phyloP scores from a whole-genome alignment of 768 basidiomycete genomes.

The Crucibulum laeve region DNA sequence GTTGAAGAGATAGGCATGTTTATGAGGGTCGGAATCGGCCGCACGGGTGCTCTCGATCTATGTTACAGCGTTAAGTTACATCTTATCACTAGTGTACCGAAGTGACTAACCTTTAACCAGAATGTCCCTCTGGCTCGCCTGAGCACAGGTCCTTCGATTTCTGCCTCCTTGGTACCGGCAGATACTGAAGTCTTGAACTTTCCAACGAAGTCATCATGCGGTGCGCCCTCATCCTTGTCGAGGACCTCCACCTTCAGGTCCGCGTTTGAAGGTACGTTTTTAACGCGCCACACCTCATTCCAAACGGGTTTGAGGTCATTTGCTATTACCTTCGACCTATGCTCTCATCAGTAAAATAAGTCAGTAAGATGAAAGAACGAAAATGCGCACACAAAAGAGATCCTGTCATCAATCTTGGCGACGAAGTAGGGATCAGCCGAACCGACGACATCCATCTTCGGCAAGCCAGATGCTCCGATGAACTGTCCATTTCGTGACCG shows the following conservation, averaged over 20 bases:
- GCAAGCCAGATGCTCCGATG: slow-evolving; percentile 65
- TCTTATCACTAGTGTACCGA: background rate
- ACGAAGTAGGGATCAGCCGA: slow-evolving; percentile 70
- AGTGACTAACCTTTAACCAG: slow-evolving; percentile 55
- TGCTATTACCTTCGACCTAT: slow-evolving; percentile 61
- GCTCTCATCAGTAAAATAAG: slow-evolving; percentile 1
- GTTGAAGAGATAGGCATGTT: slow-evolving; percentile 61
- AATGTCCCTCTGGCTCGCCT: slow-evolving; percentile 54
- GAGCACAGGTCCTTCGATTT: slow-evolving; percentile 51
- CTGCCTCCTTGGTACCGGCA: slow-evolving; percentile 59
- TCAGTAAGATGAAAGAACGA: background rate
- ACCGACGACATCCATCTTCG: slow-evolving; percentile 65
- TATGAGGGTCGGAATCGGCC: slow-evolving; percentile 26
- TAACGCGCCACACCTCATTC: slow-evolving; percentile 72
- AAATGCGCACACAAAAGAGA: slow-evolving; percentile 51
- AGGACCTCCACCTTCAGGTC: slow-evolving; percentile 55
- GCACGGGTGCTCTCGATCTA: slow-evolving; percentile 58
- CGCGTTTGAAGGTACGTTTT: slow-evolving; percentile 67
- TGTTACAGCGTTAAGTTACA: background rate
- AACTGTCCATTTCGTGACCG: slow-evolving; percentile 34
- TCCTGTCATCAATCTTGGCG: slow-evolving; percentile 56
- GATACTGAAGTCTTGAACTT: slow-evolving; percentile 49
- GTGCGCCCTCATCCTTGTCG: slow-evolving; percentile 60
- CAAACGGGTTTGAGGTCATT: slow-evolving; percentile 62
- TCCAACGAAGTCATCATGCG: slow-evolving; percentile 63